A percentile compares a stretch with the other conserved stretches of the same genome.
Conservation (phyloP, 495 filamentous ascomycete genomes). For the Aspergillus leporis region DNA sequence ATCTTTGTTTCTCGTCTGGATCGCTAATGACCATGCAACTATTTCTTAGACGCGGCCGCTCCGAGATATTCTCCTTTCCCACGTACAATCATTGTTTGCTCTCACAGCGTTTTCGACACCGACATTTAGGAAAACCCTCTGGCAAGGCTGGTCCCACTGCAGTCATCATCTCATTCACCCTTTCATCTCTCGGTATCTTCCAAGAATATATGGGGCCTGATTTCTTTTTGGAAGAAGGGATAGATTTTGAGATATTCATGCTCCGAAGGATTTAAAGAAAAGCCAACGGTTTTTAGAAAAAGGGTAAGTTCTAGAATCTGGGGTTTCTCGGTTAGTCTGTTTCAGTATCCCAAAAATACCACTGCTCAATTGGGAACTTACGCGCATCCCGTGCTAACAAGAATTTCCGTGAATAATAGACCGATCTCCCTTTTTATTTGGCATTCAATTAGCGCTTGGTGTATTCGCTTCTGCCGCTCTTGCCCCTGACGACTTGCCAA, state of each 20-base stretch:
- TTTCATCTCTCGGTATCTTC: neutral
- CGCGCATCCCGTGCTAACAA: constrained; percentile 4
- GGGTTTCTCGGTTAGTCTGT: constrained; percentile 8
- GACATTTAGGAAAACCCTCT: constrained; percentile 15
- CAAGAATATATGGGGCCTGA: constrained; percentile 1
- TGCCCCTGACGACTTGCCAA: constrained; percentile 5
- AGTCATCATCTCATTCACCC: constrained; percentile 16
- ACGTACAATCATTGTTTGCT: neutral
- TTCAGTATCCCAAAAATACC: constrained; percentile 4
- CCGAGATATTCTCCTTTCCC: constrained; percentile 7
- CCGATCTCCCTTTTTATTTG: neutral
- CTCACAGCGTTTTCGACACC: constrained; percentile 9
- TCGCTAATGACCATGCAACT: constrained; percentile 19
- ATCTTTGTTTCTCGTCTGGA: constrained; percentile 8
- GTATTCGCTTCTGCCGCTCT: constrained; percentile 6
- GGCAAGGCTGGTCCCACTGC: constrained; percentile 30
- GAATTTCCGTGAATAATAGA: constrained; percentile 2
- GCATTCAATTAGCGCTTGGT: constrained; percentile 5
- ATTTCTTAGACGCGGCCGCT: constrained; percentile 14
- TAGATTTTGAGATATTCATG: constrained; percentile 11
- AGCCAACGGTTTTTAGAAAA: constrained; percentile 4
- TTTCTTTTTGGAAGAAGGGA: neutral
- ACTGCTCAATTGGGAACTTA: neutral
- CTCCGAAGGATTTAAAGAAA: neutral
- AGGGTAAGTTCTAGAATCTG: constrained; percentile 9